Base-by-base conservation (phyloP, 495 filamentous ascomycete genomes). In the Podospora pseudopauciseta region DNA sequence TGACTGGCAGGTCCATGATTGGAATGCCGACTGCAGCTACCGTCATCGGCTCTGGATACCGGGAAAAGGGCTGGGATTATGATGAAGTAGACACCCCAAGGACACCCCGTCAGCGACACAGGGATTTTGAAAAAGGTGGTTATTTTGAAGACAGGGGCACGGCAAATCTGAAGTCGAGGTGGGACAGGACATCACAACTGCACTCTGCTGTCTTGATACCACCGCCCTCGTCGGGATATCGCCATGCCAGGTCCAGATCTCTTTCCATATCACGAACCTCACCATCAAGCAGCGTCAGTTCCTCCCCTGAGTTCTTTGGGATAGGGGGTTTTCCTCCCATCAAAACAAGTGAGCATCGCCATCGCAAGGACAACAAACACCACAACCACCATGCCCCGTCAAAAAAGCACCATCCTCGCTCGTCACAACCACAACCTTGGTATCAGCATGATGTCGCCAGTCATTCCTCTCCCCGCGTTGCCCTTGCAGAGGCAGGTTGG, bases 371-470 rank as follows among this genome's bases (percentile, higher is more conserved):
- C 15, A 39, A 13, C 61, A 32, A 63, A 11, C 7, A 44, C 15
- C n/a, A 19, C 23, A 19, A 58, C 55, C 55, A 58, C 55, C 15
- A 20, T 18, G 13, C n/a, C 55, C 23, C 0, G 18, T 6, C 55
- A 19, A 58, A 19, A 7, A 58, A 19, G n/a, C n/a, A 54, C 63
- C 39, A 54, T 11, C 63, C 63, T 32, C n/a, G 34, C 18, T 16
- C 30, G 2, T 16, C 15, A 5, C 16, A 26, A 20, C 62, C 53
- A 44, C 16, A 55, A 34, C 30, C n/a, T 63, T 73, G 72, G n/a
- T 72, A 74, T 55, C 64, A 70, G 28, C 66, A 64, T 7, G 66
- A 71, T 26, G 67, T 64, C n/a, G n/a, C 67, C 1, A 67, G 69
- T 6, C n/a, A 67, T 53, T 69, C 69, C 20, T 30, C 55, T 49